Evolutionary conservation across 2,329 filamentous ascomycete genomes (phyloP).

Genomic region (Fonsecaea pedrosoi): DNA sequence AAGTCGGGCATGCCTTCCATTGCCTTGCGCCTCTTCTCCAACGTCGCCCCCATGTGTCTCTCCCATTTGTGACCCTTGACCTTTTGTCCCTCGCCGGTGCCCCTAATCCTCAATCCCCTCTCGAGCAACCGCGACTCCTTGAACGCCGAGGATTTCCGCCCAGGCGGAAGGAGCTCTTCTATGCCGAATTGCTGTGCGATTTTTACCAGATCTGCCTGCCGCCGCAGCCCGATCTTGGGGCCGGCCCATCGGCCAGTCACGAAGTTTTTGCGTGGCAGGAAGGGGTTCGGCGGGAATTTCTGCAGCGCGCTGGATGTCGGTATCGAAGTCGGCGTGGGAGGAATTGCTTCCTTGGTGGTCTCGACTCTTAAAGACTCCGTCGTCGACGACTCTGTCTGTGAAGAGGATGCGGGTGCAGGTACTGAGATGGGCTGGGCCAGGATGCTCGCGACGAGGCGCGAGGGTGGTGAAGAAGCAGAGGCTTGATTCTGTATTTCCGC

Average conservation of each 20-base stretch:
- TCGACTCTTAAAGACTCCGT: slow-evolving; percentile 61
- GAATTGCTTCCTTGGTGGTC: slow-evolving; percentile 43
- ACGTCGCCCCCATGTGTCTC: slow-evolving; percentile 78
- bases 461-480: not conserved
- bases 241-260: slow-evolving; percentile 82
- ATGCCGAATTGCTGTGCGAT: slow-evolving; percentile 79
- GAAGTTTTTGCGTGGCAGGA: slow-evolving; percentile 78
- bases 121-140: slow-evolving; percentile 74
- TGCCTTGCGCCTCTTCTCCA: slow-evolving; percentile 87
- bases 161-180: slow-evolving; percentile 78
- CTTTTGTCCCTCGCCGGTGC: slow-evolving; percentile 87
- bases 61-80: slow-evolving; percentile 97
- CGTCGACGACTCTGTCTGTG: slow-evolving; percentile 53
- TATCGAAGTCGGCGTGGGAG: slow-evolving; percentile 44
- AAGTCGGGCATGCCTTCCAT: slow-evolving; percentile 95
- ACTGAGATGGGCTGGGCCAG: slow-evolving; percentile 20
- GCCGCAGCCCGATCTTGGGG: slow-evolving; percentile 79
- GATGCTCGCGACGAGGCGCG: not conserved
- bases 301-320: slow-evolving; percentile 44
- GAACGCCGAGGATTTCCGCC: slow-evolving; percentile 74
- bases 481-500: slow-evolving; percentile 7
- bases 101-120: slow-evolving; percentile 83
- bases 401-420: slow-evolving; percentile 10
- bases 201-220: slow-evolving; percentile 91
- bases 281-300: slow-evolving; percentile 72